Percentiles rank a stretch among this genome's conserved stretches.
Conservation (phyloP, 352 stramenopile genomes). For the Aphanomyces euteiches region DNA sequence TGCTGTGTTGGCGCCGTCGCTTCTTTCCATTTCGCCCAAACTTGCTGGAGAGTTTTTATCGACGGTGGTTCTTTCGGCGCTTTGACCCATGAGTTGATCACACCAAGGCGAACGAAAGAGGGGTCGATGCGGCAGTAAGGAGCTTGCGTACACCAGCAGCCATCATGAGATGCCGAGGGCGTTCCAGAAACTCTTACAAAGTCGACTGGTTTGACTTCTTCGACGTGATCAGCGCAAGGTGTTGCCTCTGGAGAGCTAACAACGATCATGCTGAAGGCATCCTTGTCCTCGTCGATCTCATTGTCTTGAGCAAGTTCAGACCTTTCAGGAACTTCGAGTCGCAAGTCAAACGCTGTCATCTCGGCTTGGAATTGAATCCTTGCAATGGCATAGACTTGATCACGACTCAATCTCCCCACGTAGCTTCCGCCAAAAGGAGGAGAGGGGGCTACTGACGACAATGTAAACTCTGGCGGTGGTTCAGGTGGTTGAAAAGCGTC, state of each 20-base stretch:
- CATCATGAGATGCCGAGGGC: background rate
- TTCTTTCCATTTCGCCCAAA: background rate
- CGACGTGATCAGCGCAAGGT: background rate
- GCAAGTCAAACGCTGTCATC: background rate
- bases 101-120: background rate
- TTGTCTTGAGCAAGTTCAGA: background rate
- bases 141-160: conserved; percentile 8
- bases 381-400: background rate
- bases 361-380: background rate
- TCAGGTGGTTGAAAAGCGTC: background rate
- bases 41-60: background rate
- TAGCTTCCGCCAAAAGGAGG: background rate
- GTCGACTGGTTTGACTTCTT: background rate
- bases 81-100: background rate
- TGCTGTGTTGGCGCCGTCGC: background rate
- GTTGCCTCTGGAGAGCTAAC: background rate
- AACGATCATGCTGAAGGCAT: background rate
- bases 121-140: background rate
- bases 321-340: background rate
- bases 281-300: background rate
- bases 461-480: background rate
- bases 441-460: background rate
- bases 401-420: background rate
- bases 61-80: background rate
- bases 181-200: background rate